phyloP scores from a whole-genome alignment of 2,329 filamentous ascomycete species.

The Hymenoscyphus linearis region DNA sequence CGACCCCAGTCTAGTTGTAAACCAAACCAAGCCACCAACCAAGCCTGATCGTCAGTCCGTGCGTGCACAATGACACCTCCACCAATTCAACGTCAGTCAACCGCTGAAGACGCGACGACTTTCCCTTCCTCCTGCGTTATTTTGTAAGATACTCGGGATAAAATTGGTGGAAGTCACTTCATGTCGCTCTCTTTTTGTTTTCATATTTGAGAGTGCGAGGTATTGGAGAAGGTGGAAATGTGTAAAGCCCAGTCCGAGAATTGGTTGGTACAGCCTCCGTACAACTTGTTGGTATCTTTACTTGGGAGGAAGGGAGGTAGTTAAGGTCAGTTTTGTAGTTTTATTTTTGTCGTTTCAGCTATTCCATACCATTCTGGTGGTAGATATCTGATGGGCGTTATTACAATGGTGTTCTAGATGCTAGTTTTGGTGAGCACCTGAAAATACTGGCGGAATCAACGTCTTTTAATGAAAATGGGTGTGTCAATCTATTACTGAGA shows the following conservation, averaged over 20 bases:
- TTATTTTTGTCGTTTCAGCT: not conserved
- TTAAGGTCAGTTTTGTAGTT: not conserved
- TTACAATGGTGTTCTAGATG: not conserved
- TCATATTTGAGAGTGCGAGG: too few relatives aligned
- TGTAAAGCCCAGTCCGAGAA: not conserved
- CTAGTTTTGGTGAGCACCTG: not conserved
- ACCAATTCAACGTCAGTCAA: too few relatives aligned
- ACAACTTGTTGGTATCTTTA: not conserved
- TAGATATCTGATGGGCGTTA: not conserved
- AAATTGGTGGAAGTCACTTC: too few relatives aligned
- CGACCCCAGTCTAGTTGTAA: too few relatives aligned
- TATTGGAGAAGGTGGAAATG: too few relatives aligned
- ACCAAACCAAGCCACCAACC: too few relatives aligned
- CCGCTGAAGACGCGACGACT: too few relatives aligned
- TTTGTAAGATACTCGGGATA: too few relatives aligned
- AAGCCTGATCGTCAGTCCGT: too few relatives aligned
- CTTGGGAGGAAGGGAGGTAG: not conserved
- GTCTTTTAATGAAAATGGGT: not conserved
- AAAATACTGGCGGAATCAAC: not conserved
- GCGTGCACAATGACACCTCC: too few relatives aligned
- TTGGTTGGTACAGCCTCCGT: not conserved
- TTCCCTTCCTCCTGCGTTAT: too few relatives aligned
- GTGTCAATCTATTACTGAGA: not conserved
- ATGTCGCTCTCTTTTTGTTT: too few relatives aligned
- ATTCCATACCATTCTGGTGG: not conserved